Base-by-base conservation (phyloP, 371 early-diverging fungal species). In the Mucor saturninus region DNA sequence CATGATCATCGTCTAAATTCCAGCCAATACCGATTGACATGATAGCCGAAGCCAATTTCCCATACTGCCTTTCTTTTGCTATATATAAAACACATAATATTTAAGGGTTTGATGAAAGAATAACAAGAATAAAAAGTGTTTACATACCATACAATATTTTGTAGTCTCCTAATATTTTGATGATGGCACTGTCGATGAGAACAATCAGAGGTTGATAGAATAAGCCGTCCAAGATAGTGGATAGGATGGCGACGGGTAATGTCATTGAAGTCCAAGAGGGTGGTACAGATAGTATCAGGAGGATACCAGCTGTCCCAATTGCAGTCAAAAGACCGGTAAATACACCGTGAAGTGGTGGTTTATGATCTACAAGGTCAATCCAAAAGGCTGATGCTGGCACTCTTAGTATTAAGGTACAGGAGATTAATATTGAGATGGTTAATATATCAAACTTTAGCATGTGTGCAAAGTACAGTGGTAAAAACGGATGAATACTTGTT, bases 1-100 rank as follows among this genome's bases (percentile, higher is more conserved):
- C 79, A 58, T 79, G 76, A 43, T 79, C 79, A 39, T 75, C 70
- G n/a, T 72, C 71, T 14, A 79, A 42, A n/a, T 61, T 73, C 61
- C 65, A 73, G 15, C 75, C 79, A 39, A 79, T 73, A 1, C 61
- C 63, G 3, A 75, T 29, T 0, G 72, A 62, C 72, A 72, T 73
- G 14, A 71, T 30, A 11, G 67, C 72, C 21, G 67, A 64, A n/a
- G 67, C 62, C 11, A 59, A 46, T 55, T 75, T 71, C 0, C 79
- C 79, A 68, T 75, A 79, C 45, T 69, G 63, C 21, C 76, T 60
- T 31, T 69, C 65, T 5, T 54, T 54, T 7, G 13, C 69, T 21
- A 21, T 21, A 21, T 21, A 21, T 21, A 21, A 21, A 21, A 21
- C 21, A 21, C 21, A 21, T 21, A 56, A 59, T 66, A 70, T 68